phyloP scores from a whole-genome alignment of 2,329 filamentous ascomycete genomes.

The Hypoxylon sp. region DNA sequence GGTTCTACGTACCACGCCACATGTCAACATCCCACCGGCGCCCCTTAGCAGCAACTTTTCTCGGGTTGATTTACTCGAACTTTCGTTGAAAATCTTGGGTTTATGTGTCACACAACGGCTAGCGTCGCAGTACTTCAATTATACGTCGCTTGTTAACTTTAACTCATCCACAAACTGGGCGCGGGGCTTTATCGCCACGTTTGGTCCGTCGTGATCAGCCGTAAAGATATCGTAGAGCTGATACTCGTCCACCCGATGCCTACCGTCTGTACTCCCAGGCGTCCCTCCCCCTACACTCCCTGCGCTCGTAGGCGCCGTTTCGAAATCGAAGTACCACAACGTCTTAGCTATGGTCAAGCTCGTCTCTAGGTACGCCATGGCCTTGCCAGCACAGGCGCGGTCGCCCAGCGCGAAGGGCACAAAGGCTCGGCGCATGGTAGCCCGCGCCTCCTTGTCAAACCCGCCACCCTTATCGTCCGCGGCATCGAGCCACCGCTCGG shows the following conservation, averaged over 20 bases:
- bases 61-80: too few relatives aligned
- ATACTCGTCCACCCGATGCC: constrained; percentile 1
- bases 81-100: too few relatives aligned
- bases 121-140: neutral
- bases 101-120: too few relatives aligned
- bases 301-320: neutral
- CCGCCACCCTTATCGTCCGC: neutral
- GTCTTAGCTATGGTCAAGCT: constrained; percentile 21
- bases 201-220: neutral
- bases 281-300: neutral
- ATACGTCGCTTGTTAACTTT: neutral
- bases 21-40: too few relatives aligned
- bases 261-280: neutral
- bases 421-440: constrained; percentile 19
- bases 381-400: constrained; percentile 21
- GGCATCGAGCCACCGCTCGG: constrained; percentile 3
- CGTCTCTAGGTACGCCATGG: constrained; percentile 26
- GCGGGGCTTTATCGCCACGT: constrained; percentile 1
- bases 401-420: constrained; percentile 23
- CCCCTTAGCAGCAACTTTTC: too few relatives aligned
- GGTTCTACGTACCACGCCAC: too few relatives aligned
- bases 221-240: constrained; percentile 4
- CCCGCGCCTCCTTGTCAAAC: neutral
- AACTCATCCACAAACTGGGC: neutral
- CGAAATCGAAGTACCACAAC: constrained; percentile 27